Percentiles rank a stretch among this genome's conserved stretches.
These are phyloP conservation scores for Fusarium tuaranense DNA, from an alignment of 2,329 filamentous ascomycete species.

Conservation along the genomic window DNA sequence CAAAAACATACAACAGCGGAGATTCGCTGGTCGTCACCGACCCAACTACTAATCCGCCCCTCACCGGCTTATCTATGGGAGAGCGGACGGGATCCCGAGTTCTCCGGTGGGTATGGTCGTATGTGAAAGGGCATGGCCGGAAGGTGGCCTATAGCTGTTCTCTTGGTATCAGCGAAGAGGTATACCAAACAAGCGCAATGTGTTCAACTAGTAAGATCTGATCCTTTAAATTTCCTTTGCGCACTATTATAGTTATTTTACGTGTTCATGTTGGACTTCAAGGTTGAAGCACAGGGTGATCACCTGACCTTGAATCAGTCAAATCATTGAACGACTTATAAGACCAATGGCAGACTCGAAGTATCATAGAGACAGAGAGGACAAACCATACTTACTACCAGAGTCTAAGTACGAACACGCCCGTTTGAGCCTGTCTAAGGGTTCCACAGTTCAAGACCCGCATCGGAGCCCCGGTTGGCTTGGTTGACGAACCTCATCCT, in stretches of 20 bases:
- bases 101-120: background rate
- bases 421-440: background rate
- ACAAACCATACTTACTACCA: background rate
- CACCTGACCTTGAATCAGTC: background rate
- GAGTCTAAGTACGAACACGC: background rate
- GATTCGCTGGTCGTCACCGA: constrained; percentile 1
- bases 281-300: background rate
- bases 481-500: background rate
- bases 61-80: constrained; percentile 1
- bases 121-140: background rate
- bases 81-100: background rate
- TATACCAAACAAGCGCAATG: too few relatives aligned
- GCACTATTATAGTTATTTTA: background rate
- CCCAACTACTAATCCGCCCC: constrained; percentile 1
- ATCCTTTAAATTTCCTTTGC: background rate
- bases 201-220: background rate
- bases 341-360: background rate
- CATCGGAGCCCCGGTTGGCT: background rate
- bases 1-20: background rate
- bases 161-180: background rate
- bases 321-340: background rate
- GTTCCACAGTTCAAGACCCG: background rate
- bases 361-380: background rate
- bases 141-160: background rate
- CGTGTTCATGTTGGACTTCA: background rate